Evolutionary conservation across 116 monocot genomes (phyloP).

Genomic region (Papilionanthe hybrid): DNA sequence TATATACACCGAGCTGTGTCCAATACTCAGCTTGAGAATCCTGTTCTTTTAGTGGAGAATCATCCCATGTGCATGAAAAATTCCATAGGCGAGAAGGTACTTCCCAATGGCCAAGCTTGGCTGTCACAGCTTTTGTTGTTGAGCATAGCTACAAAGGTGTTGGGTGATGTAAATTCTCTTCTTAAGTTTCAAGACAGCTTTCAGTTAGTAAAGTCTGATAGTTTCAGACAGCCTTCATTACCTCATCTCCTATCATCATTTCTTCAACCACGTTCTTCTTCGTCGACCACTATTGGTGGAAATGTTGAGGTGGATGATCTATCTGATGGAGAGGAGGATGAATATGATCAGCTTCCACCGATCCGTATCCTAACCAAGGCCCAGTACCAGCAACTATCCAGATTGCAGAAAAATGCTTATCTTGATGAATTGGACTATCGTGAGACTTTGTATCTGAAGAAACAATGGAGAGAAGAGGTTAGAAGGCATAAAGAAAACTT

Average conservation of each 20-base stretch:
- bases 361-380: conserved; percentile 70
- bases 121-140: conserved; percentile 60
- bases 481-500: conserved; percentile 34
- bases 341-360: conserved; percentile 84
- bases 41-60: conserved; percentile 75
- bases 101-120: conserved; percentile 71
- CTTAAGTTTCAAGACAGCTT: conserved; percentile 68
- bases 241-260: conserved; percentile 89
- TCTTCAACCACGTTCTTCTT: conserved; percentile 40
- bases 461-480: conserved; percentile 73
- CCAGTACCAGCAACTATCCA: conserved; percentile 63
- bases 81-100: conserved; percentile 56
- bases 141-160: conserved; percentile 60
- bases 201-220: conserved; percentile 25
- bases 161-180: conserved; percentile 64
- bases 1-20: conserved; percentile 50
- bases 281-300: conserved; percentile 6
- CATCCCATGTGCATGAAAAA: conserved; percentile 57
- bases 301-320: conserved; percentile 23
- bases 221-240: conserved; percentile 53
- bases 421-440: conserved; percentile 93
- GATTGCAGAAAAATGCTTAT: conserved; percentile 72
- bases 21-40: conserved; percentile 53
- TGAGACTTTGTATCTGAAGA: conserved; percentile 83
- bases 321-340: conserved; percentile 61